Conservation (phyloP, 1,284 basidiomycete species). For the Wallemia mellicola region DNA sequence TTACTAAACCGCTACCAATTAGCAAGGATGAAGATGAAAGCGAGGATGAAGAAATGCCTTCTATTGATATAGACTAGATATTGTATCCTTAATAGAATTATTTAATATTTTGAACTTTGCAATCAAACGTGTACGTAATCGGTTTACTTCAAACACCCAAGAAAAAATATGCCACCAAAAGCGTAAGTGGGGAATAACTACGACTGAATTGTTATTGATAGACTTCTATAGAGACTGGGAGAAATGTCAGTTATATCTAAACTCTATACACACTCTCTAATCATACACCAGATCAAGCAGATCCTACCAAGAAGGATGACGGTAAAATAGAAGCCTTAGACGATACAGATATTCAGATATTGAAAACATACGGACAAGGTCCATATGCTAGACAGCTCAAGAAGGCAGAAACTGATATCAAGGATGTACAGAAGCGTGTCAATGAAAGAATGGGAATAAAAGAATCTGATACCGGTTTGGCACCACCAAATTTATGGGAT, state of each 20-base stretch:
- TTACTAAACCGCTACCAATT: background rate
- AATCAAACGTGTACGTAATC: no score
- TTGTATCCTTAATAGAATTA: no score
- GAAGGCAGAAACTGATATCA: slow-evolving; percentile 71
- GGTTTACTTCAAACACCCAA: background rate
- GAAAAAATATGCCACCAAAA: slow-evolving; percentile 43
- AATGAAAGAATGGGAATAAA: slow-evolving; percentile 94
- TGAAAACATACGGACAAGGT: slow-evolving; percentile 98
- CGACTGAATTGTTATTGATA: slow-evolving; percentile 3
- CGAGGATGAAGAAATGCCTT: background rate
- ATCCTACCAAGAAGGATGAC: slow-evolving; percentile 36
- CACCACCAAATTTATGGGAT: slow-evolving; percentile 91
- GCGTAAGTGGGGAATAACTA: slow-evolving; percentile 16
- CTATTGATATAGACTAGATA: background rate
- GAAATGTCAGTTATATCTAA: slow-evolving; percentile 34
- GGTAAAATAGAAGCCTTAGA: slow-evolving; percentile 83
- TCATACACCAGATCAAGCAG: background rate
- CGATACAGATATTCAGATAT: slow-evolving; percentile 93
- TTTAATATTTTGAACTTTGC: no score
- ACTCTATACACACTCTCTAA: background rate
- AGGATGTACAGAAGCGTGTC: slow-evolving; percentile 84
- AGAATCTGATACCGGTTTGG: slow-evolving; percentile 92
- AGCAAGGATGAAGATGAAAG: background rate
- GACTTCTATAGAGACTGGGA: slow-evolving; percentile 51
- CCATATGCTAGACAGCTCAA: slow-evolving; percentile 75